Evolutionary conservation across 148 eudicot genomes (phyloP).

Genomic region (Suaeda aralocaspica): DNA sequence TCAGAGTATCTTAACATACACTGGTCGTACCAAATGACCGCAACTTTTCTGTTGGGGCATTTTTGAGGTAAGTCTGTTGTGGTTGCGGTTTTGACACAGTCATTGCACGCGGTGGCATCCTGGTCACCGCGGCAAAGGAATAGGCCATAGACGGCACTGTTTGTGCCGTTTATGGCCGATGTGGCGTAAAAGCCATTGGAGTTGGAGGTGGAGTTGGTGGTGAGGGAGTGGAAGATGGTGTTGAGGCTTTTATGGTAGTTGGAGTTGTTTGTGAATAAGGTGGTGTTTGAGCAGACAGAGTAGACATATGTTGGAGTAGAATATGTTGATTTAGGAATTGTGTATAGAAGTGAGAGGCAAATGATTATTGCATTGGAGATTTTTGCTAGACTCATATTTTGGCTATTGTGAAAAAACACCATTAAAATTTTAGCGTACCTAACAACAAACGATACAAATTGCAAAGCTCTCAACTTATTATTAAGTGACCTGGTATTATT

Average conservation of each 20-base stretch:
- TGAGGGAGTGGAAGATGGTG: conserved; percentile 33
- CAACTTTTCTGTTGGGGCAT: conserved; percentile 29
- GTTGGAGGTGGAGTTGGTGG: conserved; percentile 26
- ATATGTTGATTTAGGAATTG: conserved; percentile 11
- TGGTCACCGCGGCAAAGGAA: conserved; percentile 40
- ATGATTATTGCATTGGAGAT: too few relatives aligned
- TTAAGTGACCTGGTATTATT: too few relatives aligned
- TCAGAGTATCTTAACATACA: conserved; percentile 43
- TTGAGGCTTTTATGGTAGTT: conserved; percentile 30
- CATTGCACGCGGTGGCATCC: conserved; percentile 14
- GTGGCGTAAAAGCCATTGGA: conserved; percentile 36
- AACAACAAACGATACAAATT: too few relatives aligned
- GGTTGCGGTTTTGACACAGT: conserved; percentile 24
- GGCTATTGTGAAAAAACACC: too few relatives aligned
- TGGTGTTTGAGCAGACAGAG: conserved; percentile 13
- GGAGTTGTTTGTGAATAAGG: conserved; percentile 1
- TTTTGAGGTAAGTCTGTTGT: conserved; percentile 8
- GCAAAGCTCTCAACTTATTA: too few relatives aligned
- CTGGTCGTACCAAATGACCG: conserved; percentile 25
- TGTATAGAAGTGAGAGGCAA: too few relatives aligned
- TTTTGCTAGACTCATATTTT: too few relatives aligned
- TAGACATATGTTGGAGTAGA: conserved; percentile 4
- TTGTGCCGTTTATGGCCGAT: conserved; percentile 22
- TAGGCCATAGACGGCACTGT: conserved; percentile 23
- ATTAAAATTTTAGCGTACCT: too few relatives aligned